These are phyloP conservation scores for Ascochyta viciae-villosae DNA, from an alignment of 2,329 filamentous ascomycete species.

Conservation along the genomic window DNA sequence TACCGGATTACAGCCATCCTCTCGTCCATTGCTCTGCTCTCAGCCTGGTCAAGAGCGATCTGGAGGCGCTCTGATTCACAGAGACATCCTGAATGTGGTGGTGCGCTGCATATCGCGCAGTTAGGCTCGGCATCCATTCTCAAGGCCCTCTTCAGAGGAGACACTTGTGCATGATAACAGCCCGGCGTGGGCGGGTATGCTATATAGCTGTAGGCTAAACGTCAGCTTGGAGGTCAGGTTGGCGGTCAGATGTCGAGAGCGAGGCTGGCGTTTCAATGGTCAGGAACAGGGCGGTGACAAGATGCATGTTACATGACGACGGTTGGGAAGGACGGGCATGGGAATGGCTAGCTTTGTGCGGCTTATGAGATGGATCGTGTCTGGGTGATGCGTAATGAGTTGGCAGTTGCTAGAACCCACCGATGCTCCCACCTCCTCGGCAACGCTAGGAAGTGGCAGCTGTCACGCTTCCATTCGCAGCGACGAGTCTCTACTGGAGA, in stretches of 20 bases:
- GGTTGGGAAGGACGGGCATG: constrained; percentile 28
- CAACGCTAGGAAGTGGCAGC: background rate
- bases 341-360: constrained; percentile 43
- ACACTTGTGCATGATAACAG: constrained; percentile 38
- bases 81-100: constrained; percentile 48
- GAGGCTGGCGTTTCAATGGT: constrained; percentile 32
- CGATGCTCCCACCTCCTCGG: constrained; percentile 26
- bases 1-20: constrained; percentile 46
- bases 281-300: constrained; percentile 47
- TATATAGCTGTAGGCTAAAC: background rate
- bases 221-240: constrained; percentile 17
- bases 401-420: constrained; percentile 45
- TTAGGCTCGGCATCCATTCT: constrained; percentile 50
- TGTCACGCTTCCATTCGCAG: background rate
- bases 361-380: constrained; percentile 41
- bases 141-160: constrained; percentile 32
- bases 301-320: constrained; percentile 49
- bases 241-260: constrained; percentile 23
- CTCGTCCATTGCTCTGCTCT: constrained; percentile 48
- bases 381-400: constrained; percentile 46
- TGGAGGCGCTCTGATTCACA: constrained; percentile 51
- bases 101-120: constrained; percentile 52
- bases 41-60: constrained; percentile 50
- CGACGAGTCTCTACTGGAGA: background rate
- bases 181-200: constrained; percentile 13